phyloP scores from a whole-genome alignment of 2,329 filamentous ascomycete species.

The Dothideomycetes sp. region DNA sequence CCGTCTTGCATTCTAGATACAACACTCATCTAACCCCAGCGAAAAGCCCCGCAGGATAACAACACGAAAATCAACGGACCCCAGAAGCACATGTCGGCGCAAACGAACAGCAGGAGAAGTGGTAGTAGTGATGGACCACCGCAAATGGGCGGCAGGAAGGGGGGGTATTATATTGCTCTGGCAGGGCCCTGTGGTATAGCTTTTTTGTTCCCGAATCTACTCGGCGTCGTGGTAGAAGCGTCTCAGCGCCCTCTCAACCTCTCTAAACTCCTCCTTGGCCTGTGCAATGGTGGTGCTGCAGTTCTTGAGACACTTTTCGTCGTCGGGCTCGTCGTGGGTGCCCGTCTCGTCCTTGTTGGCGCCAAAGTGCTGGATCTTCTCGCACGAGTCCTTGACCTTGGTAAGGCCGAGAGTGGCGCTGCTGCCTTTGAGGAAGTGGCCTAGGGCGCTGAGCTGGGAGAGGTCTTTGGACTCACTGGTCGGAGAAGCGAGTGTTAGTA shows the following conservation, averaged over 20 bases:
- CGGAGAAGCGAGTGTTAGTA: too few relatives aligned
- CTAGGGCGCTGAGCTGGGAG: constrained; percentile 64
- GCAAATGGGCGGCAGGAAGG: too few relatives aligned
- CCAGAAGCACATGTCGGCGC: too few relatives aligned
- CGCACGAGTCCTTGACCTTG: constrained; percentile 86
- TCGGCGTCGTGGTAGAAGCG: constrained; percentile 52
- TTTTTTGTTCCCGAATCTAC: too few relatives aligned
- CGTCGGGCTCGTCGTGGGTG: constrained; percentile 51
- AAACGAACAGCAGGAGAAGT: too few relatives aligned
- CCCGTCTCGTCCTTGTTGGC: constrained; percentile 72
- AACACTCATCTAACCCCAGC: too few relatives aligned
- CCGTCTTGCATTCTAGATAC: too few relatives aligned
- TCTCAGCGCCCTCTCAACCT: constrained; percentile 59
- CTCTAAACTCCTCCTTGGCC: constrained; percentile 66
- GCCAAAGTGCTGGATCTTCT: constrained; percentile 92
- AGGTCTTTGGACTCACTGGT: constrained; percentile 58
- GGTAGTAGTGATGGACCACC: too few relatives aligned
- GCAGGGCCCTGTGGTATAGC: too few relatives aligned
- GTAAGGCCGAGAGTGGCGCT: constrained; percentile 85
- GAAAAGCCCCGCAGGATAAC: too few relatives aligned
- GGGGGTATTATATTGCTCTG: too few relatives aligned
- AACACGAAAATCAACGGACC: too few relatives aligned
- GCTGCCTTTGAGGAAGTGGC: constrained; percentile 95
- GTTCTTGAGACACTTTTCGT: constrained; percentile 55
- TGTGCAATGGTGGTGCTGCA: constrained; percentile 59